These are phyloP conservation scores for Gloeophyllum trabeum DNA, from an alignment of 768 basidiomycete genomes.

Conservation along the genomic window DNA sequence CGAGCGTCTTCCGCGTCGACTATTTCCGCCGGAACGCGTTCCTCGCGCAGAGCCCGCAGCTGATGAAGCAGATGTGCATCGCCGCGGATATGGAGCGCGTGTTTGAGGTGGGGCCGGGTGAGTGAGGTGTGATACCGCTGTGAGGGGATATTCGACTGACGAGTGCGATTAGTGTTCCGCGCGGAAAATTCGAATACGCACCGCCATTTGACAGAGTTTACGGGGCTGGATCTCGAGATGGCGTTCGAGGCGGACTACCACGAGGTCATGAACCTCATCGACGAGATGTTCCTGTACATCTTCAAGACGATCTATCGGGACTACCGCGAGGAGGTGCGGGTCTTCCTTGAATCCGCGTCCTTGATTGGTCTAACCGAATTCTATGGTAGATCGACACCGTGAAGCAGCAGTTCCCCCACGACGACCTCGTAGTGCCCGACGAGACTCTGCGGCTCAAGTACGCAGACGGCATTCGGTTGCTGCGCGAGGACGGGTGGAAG, in stretches of 20 bases:
- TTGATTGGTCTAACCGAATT: neutral
- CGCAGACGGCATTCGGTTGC: slow-evolving; percentile 39
- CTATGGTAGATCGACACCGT: slow-evolving; percentile 23
- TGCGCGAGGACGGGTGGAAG: slow-evolving; percentile 31
- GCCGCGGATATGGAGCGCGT: slow-evolving; percentile 40
- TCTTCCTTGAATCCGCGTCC: neutral
- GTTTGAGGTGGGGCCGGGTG: slow-evolving; percentile 32
- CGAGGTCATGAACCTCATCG: slow-evolving; percentile 34
- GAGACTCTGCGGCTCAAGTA: slow-evolving; percentile 40
- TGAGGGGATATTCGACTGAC: slow-evolving; percentile 10
- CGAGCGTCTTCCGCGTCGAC: slow-evolving; percentile 39
- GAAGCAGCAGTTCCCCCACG: slow-evolving; percentile 37
- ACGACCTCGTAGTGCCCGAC: slow-evolving; percentile 43
- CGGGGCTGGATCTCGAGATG: slow-evolving; percentile 46
- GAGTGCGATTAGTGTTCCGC: slow-evolving; percentile 20
- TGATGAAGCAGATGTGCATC: slow-evolving; percentile 46
- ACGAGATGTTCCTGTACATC: slow-evolving; percentile 29
- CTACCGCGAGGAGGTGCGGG: slow-evolving; percentile 14
- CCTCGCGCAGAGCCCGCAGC: slow-evolving; percentile 40
- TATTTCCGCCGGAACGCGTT: slow-evolving; percentile 40
- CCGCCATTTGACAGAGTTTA: slow-evolving; percentile 45
- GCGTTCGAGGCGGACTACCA: slow-evolving; percentile 38
- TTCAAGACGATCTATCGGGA: slow-evolving; percentile 29
- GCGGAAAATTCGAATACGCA: slow-evolving; percentile 43
- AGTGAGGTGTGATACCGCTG: slow-evolving; percentile 2